phyloP scores from a whole-genome alignment of 192 early-diverging fungal species.

The Dissophora ornata region DNA sequence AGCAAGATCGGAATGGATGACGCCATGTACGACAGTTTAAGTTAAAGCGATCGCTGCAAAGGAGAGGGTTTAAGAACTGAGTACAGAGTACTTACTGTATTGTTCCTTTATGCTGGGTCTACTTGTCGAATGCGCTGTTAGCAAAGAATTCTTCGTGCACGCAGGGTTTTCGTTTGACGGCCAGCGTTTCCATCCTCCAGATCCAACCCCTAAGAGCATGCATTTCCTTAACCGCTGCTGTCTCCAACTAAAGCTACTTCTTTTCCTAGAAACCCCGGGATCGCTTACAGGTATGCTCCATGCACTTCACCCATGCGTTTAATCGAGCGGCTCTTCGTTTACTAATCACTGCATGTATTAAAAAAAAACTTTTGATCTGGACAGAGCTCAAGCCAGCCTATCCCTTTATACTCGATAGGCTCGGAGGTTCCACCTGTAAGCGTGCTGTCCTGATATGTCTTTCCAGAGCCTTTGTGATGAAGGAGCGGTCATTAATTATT shows the following conservation, averaged over 20 bases:
- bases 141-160: constrained; percentile 33
- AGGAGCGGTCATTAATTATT: no score
- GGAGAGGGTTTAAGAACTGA: no score
- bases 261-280: background rate
- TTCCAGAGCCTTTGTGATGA: no score
- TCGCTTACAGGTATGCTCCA: background rate
- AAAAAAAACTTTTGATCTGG: background rate
- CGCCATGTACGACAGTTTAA: constrained; percentile 34
- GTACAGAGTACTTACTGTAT: no score
- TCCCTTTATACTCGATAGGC: background rate
- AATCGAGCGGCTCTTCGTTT: no score
- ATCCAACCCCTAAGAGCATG: constrained; percentile 4
- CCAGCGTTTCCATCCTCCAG: constrained; percentile 24
- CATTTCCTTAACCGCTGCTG: constrained; percentile 13
- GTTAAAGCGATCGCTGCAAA: background rate
- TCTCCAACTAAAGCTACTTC: constrained; percentile 34
- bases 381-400: constrained; percentile 10
- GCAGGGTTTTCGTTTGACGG: constrained; percentile 38
- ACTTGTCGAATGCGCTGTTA: no score
- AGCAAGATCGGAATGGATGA: constrained; percentile 44
- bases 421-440: constrained; percentile 15
- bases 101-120: no score
- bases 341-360: no score
- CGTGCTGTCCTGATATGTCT: background rate
- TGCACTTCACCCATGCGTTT: no score